Conservation (phyloP, 495 filamentous ascomycete species). For the Lasiosphaeria hispida region DNA sequence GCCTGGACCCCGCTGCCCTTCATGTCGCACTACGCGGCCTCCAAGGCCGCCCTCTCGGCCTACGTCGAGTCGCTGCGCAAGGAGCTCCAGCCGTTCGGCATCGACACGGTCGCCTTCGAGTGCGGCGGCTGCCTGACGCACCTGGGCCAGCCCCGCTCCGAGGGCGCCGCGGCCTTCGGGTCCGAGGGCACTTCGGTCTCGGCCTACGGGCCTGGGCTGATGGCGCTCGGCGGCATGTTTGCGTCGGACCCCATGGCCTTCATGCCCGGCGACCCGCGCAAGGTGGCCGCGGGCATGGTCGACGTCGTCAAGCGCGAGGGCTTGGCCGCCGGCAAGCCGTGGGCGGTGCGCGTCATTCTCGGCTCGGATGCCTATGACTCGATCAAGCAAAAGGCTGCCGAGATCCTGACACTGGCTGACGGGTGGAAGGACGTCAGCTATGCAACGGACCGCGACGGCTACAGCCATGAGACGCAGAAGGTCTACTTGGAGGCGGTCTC, state of each 20-base stretch:
- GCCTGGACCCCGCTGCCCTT: slow-evolving; percentile 41
- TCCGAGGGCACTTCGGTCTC: neutral
- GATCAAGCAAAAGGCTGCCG: slow-evolving; percentile 18
- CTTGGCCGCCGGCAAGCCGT: slow-evolving; percentile 17
- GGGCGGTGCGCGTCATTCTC: slow-evolving; percentile 22
- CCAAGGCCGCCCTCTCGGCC: slow-evolving; percentile 46
- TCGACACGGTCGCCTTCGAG: slow-evolving; percentile 25
- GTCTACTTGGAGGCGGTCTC: slow-evolving; percentile 14
- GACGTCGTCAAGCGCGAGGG: slow-evolving; percentile 34
- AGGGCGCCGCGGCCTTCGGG: neutral
- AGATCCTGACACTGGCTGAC: slow-evolving; percentile 18
- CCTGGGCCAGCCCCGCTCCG: slow-evolving; percentile 23
- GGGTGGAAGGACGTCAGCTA: slow-evolving; percentile 22
- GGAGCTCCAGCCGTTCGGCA: slow-evolving; percentile 21
- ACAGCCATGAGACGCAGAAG: slow-evolving; percentile 2
- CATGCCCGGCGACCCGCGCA: slow-evolving; percentile 34
- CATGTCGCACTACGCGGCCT: slow-evolving; percentile 42
- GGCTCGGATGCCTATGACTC: slow-evolving; percentile 22
- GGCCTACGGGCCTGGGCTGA: slow-evolving; percentile 18
- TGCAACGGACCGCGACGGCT: slow-evolving; percentile 23
- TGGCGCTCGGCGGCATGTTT: slow-evolving; percentile 21
- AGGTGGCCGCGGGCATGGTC: slow-evolving; percentile 32
- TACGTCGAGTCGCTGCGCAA: slow-evolving; percentile 34
- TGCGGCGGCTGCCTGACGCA: slow-evolving; percentile 27
- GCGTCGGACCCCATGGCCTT: slow-evolving; percentile 18